phyloP scores from a whole-genome alignment of 352 stramenopile species.

The Pilasporangium apinafurcum region DNA sequence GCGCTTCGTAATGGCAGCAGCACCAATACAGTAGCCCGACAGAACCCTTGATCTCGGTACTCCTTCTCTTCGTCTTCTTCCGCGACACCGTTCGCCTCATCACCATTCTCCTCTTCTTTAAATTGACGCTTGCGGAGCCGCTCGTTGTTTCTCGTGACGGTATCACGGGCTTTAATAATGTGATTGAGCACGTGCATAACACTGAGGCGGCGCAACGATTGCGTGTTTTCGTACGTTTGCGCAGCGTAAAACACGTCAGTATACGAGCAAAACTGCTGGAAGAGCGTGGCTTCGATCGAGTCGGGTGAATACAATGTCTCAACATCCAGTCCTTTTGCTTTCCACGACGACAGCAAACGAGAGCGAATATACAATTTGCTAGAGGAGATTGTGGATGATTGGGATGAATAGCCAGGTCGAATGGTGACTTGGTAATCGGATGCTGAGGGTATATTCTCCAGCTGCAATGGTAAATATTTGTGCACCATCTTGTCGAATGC shows the following conservation, averaged over 20 bases:
- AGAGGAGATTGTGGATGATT: too few relatives aligned
- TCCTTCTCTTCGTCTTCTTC: constrained; percentile 42
- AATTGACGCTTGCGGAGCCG: constrained; percentile 42
- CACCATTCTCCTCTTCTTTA: constrained; percentile 4
- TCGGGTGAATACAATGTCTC: constrained; percentile 19
- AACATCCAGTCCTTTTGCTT: constrained; percentile 20
- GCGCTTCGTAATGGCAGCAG: constrained; percentile 62
- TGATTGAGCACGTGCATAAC: constrained; percentile 81
- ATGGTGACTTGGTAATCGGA: constrained; percentile 42
- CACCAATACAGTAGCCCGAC: constrained; percentile 59
- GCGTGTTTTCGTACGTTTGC: constrained; percentile 55
- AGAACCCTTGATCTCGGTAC: constrained; percentile 77
- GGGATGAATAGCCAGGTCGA: constrained; percentile 15
- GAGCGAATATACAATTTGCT: constrained; percentile 34
- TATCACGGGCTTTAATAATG: constrained; percentile 69
- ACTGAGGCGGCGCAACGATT: constrained; percentile 40
- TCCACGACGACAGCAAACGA: constrained; percentile 45
- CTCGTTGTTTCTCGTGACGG: constrained; percentile 63
- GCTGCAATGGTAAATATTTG: constrained; percentile 24
- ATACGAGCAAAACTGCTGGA: constrained; percentile 45
- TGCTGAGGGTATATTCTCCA: constrained; percentile 10
- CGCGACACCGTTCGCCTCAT: background rate
- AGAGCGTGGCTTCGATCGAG: constrained; percentile 46
- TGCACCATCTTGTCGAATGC: constrained; percentile 23
- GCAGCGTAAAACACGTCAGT: constrained; percentile 65